These are phyloP conservation scores for Gynochthodes officinalis DNA, from an alignment of 257 asterid genomes.

Conservation along the genomic window DNA sequence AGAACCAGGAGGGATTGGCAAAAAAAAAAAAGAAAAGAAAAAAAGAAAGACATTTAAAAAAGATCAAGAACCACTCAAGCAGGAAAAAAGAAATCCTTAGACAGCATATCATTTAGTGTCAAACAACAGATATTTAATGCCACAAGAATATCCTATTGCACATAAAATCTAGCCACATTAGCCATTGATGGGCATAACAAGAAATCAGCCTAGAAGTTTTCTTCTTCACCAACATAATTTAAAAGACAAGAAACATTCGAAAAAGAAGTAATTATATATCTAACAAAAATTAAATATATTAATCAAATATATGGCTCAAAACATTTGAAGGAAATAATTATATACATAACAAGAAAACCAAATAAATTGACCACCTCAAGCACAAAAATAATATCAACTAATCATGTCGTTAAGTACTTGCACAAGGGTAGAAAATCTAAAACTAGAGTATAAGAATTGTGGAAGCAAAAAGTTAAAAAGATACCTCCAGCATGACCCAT, in stretches of 20 bases:
- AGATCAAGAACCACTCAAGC: neutral
- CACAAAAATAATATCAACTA: neutral
- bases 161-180: neutral
- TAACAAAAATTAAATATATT: neutral
- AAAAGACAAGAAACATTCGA: neutral
- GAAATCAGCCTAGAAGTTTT: neutral
- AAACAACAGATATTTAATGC: neutral
- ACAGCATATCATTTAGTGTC: too few relatives aligned
- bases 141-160: neutral
- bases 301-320: too few relatives aligned
- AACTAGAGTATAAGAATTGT: constrained; percentile 6
- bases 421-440: constrained; percentile 5
- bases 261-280: too few relatives aligned
- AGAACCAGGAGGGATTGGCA: neutral
- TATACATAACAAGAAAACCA: neutral
- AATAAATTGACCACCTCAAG: neutral
- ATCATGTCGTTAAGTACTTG: neutral
- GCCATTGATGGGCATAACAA: neutral
- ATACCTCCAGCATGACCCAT: constrained; percentile 99
- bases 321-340: neutral
- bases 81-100: neutral
- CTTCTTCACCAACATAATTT: neutral
- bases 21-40: too few relatives aligned
- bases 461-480: neutral
- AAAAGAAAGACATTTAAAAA: neutral